Percentiles rank a stretch among this genome's conserved stretches.
Conservation (phyloP, 176 grass and related monocot species). For the Oryza coarctata region DNA sequence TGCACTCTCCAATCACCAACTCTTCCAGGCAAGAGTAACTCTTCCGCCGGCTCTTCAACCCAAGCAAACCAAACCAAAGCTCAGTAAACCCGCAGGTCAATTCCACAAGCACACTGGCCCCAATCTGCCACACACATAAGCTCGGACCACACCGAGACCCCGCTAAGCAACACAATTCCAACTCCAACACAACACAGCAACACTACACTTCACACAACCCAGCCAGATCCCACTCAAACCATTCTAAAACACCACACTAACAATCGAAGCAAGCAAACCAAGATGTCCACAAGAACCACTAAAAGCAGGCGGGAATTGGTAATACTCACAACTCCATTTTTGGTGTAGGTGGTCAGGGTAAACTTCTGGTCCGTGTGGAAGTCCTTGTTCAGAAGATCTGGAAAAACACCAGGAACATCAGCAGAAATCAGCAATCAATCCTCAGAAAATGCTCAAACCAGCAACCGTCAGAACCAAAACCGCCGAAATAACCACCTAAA, state of each 20-base stretch:
- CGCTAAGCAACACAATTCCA: neutral
- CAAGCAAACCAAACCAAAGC: neutral
- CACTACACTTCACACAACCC: neutral
- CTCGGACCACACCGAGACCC: neutral
- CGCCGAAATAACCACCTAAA: neutral
- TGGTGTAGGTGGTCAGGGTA: constrained; percentile 47
- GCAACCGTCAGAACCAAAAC: neutral
- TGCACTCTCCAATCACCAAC: neutral
- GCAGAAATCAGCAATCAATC: neutral
- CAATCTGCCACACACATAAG: neutral
- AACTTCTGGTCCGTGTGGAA: constrained; percentile 63
- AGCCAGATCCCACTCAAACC: neutral
- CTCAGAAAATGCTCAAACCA: neutral
- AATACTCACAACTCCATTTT: constrained; percentile 61
- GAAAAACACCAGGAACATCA: neutral
- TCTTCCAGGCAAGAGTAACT: neutral
- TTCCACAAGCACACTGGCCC: neutral
- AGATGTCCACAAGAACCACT: neutral
- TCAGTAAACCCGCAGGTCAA: neutral
- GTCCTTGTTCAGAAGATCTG: constrained; percentile 68
- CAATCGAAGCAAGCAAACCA: neutral
- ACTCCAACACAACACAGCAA: neutral
- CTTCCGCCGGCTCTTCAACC: neutral
- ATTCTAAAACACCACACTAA: neutral
- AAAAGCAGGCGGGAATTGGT: neutral